Base-by-base conservation (phyloP, 139 green algal genomes). In the Pseudopediastrum boryanum region DNA sequence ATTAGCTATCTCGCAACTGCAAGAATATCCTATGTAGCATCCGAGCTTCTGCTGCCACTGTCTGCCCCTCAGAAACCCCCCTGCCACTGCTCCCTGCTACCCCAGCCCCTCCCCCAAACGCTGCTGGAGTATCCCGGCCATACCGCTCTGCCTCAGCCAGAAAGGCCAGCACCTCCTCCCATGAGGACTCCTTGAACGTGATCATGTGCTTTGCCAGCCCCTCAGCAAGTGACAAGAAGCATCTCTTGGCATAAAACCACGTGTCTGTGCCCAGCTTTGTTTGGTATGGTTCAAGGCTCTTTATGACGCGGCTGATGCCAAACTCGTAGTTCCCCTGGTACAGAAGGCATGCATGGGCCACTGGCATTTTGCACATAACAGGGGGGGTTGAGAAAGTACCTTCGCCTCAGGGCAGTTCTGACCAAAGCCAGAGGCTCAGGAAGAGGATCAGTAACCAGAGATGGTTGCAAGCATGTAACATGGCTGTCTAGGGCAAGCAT, bases 121-220 rank as follows among this genome's bases (percentile, higher is more conserved):
- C 51, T 5, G 72, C 72, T 42, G 71, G 64, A 4, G 77, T 68
- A 29, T 21, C 27, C 27, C 38, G 41, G 64, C 72, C 72, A n/a
- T 23, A 42, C 19, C 48, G 52, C 31, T 81, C 51, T 44, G 54
- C 35, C 3, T 85, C 81, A 13, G 85, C 77, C 58, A 88, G 63
- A 69, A 88, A 90, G 0, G 46, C 48, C 38, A 80, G 54, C n/a
- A 75, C 75, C 61, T 96, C 91, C 2, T 86, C 62, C 33, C 92
- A 88, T 31, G 79, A 82, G 23, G 75, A 78, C 46, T 95, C 92
- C 77, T 93, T 94, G 31, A 96, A 70, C 67, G 87, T 70, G 44
- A 97, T 87, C 86, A 96, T 95, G 85, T 96, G 89, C 88, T 97
- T 98, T 67, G 88, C 77, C n/a, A 96, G 78, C 73, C 92, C 90